A percentile compares a stretch with the other conserved stretches of the same genome.
Evolutionary conservation across 345 rosid species (phyloP).

Genomic region (Lepidium aucheri): DNA sequence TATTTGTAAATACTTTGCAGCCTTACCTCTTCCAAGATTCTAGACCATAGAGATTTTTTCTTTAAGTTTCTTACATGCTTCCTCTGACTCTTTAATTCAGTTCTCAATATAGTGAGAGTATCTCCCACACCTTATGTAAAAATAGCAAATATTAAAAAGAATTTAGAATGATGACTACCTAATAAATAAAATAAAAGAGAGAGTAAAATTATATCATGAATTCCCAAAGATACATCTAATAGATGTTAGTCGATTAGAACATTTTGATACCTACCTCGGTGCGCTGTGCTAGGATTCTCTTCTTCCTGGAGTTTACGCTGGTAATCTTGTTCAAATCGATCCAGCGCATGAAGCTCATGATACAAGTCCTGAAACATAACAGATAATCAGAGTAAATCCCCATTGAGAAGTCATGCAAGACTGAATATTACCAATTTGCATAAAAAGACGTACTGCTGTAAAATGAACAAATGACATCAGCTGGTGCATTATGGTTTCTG

Average conservation of each 20-base stretch:
- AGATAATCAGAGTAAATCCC: not conserved
- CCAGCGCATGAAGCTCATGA: constrained; percentile 94
- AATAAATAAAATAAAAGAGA: not conserved
- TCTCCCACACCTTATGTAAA: constrained; percentile 48
- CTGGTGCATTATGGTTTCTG: constrained; percentile 60
- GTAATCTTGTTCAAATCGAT: constrained; percentile 97
- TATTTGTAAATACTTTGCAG: not conserved
- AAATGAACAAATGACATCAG: constrained; percentile 71
- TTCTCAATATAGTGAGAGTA: constrained; percentile 73
- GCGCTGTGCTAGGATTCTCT: constrained; percentile 61
- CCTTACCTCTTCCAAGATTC: constrained; percentile 88
- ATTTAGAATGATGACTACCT: not conserved
- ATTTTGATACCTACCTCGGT: constrained; percentile 45
- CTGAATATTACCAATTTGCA: not conserved
- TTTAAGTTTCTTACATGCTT: constrained; percentile 83
- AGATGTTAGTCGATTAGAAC: not conserved
- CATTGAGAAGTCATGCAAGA: not conserved
- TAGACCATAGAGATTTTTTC: constrained; percentile 96
- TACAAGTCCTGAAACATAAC: constrained; percentile 65
- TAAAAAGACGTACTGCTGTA: constrained; percentile 68
- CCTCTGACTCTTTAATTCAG: constrained; percentile 85
- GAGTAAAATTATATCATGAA: not conserved
- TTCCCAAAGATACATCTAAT: not conserved
- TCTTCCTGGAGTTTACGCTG: constrained; percentile 92
- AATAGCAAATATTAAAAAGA: not conserved